Conservation (phyloP, 176 grass and related monocot genomes). For the Ensete ventricosum region DNA sequence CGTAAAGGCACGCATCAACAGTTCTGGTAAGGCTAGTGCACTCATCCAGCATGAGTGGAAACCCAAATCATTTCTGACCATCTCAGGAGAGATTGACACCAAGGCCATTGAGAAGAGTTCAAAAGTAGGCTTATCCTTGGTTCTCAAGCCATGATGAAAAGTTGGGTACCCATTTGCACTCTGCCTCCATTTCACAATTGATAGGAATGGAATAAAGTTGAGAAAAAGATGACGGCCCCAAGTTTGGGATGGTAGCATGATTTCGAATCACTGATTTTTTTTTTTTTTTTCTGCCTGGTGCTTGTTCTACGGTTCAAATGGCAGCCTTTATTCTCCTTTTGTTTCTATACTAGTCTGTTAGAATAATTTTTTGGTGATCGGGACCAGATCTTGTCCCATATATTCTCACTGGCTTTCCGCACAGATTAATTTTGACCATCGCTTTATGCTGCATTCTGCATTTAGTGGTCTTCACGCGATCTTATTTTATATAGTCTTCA, state of each 20-base stretch:
- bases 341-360: background rate
- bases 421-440: no score
- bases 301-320: background rate
- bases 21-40: slow-evolving; percentile 20
- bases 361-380: background rate
- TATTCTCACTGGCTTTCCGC: background rate
- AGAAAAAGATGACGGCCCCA: background rate
- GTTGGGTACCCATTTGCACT: background rate
- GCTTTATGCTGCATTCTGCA: no score
- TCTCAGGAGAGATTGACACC: slow-evolving; percentile 22
- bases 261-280: background rate
- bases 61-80: slow-evolving; percentile 21
- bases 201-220: slow-evolving; percentile 7
- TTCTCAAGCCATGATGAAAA: slow-evolving; percentile 19
- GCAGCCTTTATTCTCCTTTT: background rate
- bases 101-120: slow-evolving; percentile 28
- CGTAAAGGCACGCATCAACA: slow-evolving; percentile 24
- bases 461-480: no score
- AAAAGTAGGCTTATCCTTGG: slow-evolving; percentile 23
- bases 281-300: background rate
- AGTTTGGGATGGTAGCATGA: background rate
- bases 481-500: no score
- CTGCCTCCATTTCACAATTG: slow-evolving; percentile 6
- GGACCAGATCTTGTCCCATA: background rate
- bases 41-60: slow-evolving; percentile 29